Evolutionary conservation across 179 eudicot species (phyloP).

Genomic region (Amaranthus tricolor): DNA sequence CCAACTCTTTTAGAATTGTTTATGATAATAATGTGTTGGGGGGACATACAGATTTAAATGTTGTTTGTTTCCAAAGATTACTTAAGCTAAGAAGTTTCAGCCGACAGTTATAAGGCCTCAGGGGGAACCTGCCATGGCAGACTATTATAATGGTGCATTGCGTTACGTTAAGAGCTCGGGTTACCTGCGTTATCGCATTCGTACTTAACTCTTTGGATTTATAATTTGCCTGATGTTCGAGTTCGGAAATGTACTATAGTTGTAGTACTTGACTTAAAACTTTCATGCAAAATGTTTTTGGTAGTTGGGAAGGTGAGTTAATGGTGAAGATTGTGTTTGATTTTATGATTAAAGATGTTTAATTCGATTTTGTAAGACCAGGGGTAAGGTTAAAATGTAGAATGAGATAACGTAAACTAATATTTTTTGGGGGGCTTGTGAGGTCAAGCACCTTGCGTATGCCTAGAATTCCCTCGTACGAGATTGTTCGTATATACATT

Average conservation of each 20-base stretch:
- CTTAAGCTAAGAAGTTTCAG: neutral
- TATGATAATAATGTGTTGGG: neutral
- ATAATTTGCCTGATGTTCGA: neutral
- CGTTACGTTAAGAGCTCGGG: neutral
- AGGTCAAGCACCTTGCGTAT: no score
- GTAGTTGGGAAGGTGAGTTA: no score
- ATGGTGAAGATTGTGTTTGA: no score
- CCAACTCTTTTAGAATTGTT: neutral
- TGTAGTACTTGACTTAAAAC: no score
- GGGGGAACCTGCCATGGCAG: neutral
- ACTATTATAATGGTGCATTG: neutral
- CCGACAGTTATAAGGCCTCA: neutral
- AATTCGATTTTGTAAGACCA: no score
- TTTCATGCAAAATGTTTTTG: no score
- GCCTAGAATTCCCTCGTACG: no score
- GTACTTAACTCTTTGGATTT: neutral
- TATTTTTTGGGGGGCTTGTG: no score
- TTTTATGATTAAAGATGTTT: no score
- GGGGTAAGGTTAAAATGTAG: no score
- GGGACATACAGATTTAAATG: neutral
- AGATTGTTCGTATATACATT: no score
- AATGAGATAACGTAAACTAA: no score
- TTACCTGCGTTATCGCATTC: neutral
- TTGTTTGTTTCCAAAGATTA: neutral
- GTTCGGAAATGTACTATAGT: neutral